Evolutionary conservation across 352 stramenopile genomes (phyloP).

Genomic region (Pythium dissotocum): DNA sequence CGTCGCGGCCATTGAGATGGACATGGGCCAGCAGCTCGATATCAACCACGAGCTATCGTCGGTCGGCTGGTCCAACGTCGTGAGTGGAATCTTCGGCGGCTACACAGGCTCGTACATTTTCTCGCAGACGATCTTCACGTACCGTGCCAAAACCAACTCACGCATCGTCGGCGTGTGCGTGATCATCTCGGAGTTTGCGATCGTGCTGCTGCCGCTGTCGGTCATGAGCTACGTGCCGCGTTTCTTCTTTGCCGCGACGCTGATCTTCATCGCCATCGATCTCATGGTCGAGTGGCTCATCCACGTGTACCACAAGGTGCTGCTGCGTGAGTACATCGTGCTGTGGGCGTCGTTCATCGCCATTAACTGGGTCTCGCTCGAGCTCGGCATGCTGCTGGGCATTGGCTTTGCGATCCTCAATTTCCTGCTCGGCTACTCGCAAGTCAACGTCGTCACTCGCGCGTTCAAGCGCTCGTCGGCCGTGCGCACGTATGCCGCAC

Average conservation of each 20-base stretch:
- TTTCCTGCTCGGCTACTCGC: constrained; percentile 79
- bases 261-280: constrained; percentile 98
- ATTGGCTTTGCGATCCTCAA: constrained; percentile 89
- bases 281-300: constrained; percentile 97
- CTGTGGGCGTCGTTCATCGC: constrained; percentile 92
- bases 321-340: constrained; percentile 92
- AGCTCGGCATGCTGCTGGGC: constrained; percentile 94
- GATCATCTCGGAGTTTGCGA: constrained; percentile 84
- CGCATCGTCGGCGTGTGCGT: constrained; percentile 91
- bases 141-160: constrained; percentile 89
- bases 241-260: constrained; percentile 97
- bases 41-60: constrained; percentile 94
- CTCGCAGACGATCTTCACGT: constrained; percentile 98
- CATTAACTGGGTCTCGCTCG: constrained; percentile 95
- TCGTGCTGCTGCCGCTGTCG: constrained; percentile 91
- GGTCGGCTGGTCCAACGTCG: constrained; percentile 96
- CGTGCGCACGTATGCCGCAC: constrained; percentile 66
- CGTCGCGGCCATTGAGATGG: constrained; percentile 97
- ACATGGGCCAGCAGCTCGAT: constrained; percentile 92
- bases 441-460: constrained; percentile 70
- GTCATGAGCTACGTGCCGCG: constrained; percentile 95
- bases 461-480: constrained; percentile 56
- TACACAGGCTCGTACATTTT: constrained; percentile 99
- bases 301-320: constrained; percentile 80
- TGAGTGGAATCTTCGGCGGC: constrained; percentile 94